Base-by-base conservation (phyloP, 2,329 filamentous ascomycete species). In the Blastomyces parvus region DNA sequence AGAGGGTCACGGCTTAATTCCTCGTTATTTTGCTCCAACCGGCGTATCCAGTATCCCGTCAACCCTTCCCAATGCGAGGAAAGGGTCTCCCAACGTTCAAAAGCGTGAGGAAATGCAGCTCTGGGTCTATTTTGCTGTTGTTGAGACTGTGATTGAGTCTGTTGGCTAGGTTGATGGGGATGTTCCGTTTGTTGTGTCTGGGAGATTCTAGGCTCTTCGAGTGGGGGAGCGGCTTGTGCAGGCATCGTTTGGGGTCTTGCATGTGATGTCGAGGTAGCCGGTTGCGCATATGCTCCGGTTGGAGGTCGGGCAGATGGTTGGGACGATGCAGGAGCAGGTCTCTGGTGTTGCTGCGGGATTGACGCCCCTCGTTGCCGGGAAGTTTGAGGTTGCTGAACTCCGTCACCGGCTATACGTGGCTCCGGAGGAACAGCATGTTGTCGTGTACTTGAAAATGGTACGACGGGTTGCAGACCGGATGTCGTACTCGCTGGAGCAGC, bases 21-120 rank as follows among this genome's bases (percentile, higher is more conserved):
- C 62, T 91, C 87, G 36, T 89, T 88, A 72, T 96, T 96, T 73
- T 94, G 87, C 76, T 99, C 90, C 8, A 99, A 81, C 69, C 91
- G 87, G 57, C 91, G 88, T 67, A 99, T 94, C 93, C 94, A 99
- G 77, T 96, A 97, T 64, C 91, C 93, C 0, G 94, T 97, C 64
- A 99, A 82, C 4, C 94, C 94, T 74, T 99, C 94, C 94, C 94
- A 99, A 70, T 97, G 93, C 6, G 94, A 95, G 0, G 94, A 99
- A 2, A 99, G 79, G 0, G 90, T 93, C 74, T 99, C 94, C 94
- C 94, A 99, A 65, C 94, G 85, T 76, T 99, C 93, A 71, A 99
- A 99, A 0, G 94, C 94, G 76, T 97, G 94, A 0, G 94, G 94
- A 68, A 99, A 97, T 0, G 88, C 87, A 57, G 88, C 90, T 63